These are phyloP conservation scores for Yamadazyma endophytica DNA, from an alignment of 805 yeast species.

Conservation along the genomic window DNA sequence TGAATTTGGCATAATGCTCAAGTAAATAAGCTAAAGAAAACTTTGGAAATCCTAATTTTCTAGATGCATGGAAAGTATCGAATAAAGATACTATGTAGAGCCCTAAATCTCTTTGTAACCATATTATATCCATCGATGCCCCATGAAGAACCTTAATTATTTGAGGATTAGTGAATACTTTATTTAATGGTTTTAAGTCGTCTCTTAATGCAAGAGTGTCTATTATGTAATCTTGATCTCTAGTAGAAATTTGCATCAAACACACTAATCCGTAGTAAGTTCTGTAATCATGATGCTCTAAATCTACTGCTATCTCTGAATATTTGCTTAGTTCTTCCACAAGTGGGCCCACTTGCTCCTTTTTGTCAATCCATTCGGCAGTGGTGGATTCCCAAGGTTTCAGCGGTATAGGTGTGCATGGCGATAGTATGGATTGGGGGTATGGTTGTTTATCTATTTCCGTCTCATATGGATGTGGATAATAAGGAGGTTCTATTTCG, in stretches of 20 bases:
- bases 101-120: constrained; percentile 96
- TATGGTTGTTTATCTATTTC: constrained; percentile 73
- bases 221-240: constrained; percentile 78
- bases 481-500: constrained; percentile 52
- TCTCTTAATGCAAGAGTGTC: constrained; percentile 81
- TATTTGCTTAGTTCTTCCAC: constrained; percentile 45
- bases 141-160: constrained; percentile 92
- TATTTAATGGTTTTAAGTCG: constrained; percentile 62
- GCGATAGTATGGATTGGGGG: constrained; percentile 49
- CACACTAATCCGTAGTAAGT: constrained; percentile 88
- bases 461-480: constrained; percentile 72
- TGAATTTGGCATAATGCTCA: constrained; percentile 75
- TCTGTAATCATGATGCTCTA: constrained; percentile 93
- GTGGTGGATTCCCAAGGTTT: constrained; percentile 61
- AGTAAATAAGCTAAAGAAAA: constrained; percentile 81
- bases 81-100: constrained; percentile 82
- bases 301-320: constrained; percentile 81
- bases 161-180: constrained; percentile 73
- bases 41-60: constrained; percentile 71
- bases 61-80: constrained; percentile 91
- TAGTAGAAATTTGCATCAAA: constrained; percentile 85
- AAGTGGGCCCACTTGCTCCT: constrained; percentile 50
- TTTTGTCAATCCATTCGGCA: constrained; percentile 70
- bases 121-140: constrained; percentile 91
- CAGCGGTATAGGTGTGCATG: constrained; percentile 43